Evolutionary conservation across 768 basidiomycete species (phyloP).

Genomic region (Pisolithus microcarpus): DNA sequence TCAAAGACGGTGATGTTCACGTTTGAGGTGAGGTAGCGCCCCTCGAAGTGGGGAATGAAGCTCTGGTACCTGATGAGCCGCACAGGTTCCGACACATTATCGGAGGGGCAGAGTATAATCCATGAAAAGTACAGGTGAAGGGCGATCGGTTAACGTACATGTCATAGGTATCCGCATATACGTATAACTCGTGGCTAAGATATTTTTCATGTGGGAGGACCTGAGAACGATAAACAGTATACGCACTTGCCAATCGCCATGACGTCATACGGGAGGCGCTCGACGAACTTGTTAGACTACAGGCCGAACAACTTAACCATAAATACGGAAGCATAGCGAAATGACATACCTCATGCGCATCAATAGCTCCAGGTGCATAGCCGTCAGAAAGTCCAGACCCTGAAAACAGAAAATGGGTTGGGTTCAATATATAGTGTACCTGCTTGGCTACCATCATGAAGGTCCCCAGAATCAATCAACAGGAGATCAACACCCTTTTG

Average conservation of each 20-base stretch:
- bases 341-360: slow-evolving; percentile 57
- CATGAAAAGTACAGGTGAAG: background rate
- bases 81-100: too few relatives aligned
- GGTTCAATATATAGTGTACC: background rate
- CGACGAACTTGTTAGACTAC: slow-evolving; percentile 67
- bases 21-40: slow-evolving; percentile 78
- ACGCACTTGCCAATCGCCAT: slow-evolving; percentile 80
- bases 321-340: background rate
- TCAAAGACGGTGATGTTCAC: slow-evolving; percentile 71
- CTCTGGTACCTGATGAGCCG: slow-evolving; percentile 43
- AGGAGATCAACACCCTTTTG: slow-evolving; percentile 75
- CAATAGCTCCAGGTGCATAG: slow-evolving; percentile 60
- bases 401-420: slow-evolving; percentile 17
- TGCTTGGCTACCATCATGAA: slow-evolving; percentile 52
- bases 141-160: slow-evolving; percentile 35
- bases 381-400: slow-evolving; percentile 77
- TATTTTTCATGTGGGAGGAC: background rate
- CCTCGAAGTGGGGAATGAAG: slow-evolving; percentile 58
- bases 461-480: slow-evolving; percentile 74
- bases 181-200: slow-evolving; percentile 71
- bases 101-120: background rate
- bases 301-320: background rate
- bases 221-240: background rate
- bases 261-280: slow-evolving; percentile 73
- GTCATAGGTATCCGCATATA: slow-evolving; percentile 58